phyloP scores from a whole-genome alignment of 331 rosid genomes.

The Arachis monticola region DNA sequence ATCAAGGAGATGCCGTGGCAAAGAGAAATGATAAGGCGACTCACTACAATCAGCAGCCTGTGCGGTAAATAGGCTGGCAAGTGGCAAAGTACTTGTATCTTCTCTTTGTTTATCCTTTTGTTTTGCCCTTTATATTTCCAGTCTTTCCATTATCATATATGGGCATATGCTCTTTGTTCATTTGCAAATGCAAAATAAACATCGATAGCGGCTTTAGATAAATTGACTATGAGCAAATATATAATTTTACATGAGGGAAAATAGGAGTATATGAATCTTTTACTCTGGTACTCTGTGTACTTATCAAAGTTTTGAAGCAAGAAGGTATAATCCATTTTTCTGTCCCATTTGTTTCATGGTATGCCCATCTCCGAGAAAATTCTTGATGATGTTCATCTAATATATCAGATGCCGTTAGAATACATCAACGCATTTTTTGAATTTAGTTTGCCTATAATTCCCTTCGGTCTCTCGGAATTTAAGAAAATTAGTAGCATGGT shows the following conservation, averaged over 20 bases:
- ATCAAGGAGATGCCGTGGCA: slow-evolving; percentile 73
- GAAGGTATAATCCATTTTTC: neutral
- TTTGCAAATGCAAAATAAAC: slow-evolving; percentile 61
- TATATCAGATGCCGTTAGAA: neutral
- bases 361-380: neutral
- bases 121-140: slow-evolving; percentile 15
- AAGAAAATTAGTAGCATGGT: neutral
- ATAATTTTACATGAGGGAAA: slow-evolving; percentile 1
- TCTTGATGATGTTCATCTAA: neutral
- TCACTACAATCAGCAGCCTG: slow-evolving; percentile 79
- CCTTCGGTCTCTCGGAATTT: neutral
- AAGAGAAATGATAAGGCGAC: slow-evolving; percentile 71
- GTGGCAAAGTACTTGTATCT: slow-evolving; percentile 31
- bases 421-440: neutral
- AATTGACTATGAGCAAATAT: slow-evolving; percentile 21
- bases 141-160: slow-evolving; percentile 38
- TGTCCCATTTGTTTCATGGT: neutral
- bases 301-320: slow-evolving; percentile 4
- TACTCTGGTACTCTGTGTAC: neutral
- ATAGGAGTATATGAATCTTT: slow-evolving; percentile 26
- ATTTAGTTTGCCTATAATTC: neutral
- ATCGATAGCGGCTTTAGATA: slow-evolving; percentile 30
- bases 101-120: slow-evolving; percentile 21
- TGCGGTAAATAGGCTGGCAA: slow-evolving; percentile 56
- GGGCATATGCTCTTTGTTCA: slow-evolving; percentile 55